Conservation (phyloP, 352 stramenopile species). For the Globisporangium cylindrosporum region DNA sequence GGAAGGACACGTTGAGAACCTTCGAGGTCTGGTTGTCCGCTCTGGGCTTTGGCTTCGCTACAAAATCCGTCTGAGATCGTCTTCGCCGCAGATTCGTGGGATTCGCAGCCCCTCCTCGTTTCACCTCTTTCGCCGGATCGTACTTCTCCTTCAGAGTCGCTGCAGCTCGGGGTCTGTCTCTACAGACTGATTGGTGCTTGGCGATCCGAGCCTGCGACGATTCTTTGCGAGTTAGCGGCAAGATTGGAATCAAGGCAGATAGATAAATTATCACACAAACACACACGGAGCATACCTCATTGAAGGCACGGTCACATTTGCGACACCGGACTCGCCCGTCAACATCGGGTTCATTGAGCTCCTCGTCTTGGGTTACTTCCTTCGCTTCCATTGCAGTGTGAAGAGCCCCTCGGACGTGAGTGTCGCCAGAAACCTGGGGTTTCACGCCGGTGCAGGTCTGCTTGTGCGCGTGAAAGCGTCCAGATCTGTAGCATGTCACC, state of each 20-base stretch:
- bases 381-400: not conserved
- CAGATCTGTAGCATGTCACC: slow-evolving; percentile 19
- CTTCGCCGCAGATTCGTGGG: not conserved
- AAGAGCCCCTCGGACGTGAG: no score
- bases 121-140: not conserved
- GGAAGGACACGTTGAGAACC: not conserved
- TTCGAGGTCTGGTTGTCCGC: not conserved
- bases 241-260: not conserved
- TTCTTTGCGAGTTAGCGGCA: not conserved
- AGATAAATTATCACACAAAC: not conserved
- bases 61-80: not conserved
- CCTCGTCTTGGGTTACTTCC: not conserved
- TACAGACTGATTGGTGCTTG: slow-evolving; percentile 71
- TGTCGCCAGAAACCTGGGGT: not conserved
- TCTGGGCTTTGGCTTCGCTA: not conserved
- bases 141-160: not conserved
- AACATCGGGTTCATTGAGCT: slow-evolving; percentile 38
- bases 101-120: not conserved
- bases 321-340: slow-evolving; percentile 60
- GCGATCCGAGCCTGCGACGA: slow-evolving; percentile 44
- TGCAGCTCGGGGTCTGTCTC: not conserved
- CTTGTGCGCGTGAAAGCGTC: slow-evolving; percentile 23
- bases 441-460: slow-evolving; percentile 19
- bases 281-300: slow-evolving; percentile 14
- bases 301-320: slow-evolving; percentile 53